phyloP scores from a whole-genome alignment of 345 rosid genomes.

The Rhodamnia argentea region DNA sequence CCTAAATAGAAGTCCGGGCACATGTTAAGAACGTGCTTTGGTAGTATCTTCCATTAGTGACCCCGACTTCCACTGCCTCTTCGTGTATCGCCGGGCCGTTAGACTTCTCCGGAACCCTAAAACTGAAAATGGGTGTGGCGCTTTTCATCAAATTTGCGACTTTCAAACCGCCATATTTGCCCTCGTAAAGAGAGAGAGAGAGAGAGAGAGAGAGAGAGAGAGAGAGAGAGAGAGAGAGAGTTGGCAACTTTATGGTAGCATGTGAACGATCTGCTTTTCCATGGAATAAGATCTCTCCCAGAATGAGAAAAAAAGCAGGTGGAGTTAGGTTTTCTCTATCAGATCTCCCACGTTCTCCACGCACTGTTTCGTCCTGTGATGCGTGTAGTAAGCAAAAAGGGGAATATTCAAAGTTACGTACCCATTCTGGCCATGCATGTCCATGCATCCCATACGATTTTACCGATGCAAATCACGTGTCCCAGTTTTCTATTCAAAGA shows the following conservation, averaged over 20 bases:
- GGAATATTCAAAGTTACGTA: neutral
- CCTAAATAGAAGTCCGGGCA: neutral
- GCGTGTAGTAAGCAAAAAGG: neutral
- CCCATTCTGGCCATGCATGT: neutral
- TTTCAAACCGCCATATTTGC: neutral
- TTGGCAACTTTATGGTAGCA: neutral
- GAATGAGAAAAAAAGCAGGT: neutral
- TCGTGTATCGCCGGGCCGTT: neutral
- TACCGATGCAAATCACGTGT: neutral
- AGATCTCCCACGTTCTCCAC: neutral
- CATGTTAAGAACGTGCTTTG: neutral
- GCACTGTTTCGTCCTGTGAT: neutral
- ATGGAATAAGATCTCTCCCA: conserved; percentile 9
- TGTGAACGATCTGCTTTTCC: conserved; percentile 9
- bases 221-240: neutral
- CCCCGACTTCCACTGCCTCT: neutral
- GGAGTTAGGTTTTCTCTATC: neutral
- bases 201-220: neutral
- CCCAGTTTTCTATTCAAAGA: neutral
- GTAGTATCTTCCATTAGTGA: neutral
- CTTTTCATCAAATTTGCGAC: neutral
- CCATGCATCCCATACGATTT: neutral
- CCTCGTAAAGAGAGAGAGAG: neutral
- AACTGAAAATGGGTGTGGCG: neutral
- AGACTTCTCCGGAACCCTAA: neutral